These are phyloP conservation scores for Coniella vitis DNA, from an alignment of 2,329 filamentous ascomycete genomes.

Conservation along the genomic window DNA sequence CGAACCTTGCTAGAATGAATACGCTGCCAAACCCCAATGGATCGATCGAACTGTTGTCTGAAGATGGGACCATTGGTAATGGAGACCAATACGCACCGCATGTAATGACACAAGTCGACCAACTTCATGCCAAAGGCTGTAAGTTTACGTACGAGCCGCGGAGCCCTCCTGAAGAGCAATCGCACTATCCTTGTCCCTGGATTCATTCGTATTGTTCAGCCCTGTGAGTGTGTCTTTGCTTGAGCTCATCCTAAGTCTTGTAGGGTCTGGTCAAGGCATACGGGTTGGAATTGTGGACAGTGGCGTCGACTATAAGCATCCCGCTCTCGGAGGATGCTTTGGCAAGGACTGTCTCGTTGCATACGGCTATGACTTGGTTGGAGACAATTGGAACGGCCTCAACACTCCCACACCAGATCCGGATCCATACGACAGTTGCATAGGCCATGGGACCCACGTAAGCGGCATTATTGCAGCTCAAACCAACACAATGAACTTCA, in stretches of 20 bases:
- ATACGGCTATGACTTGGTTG: constrained; percentile 41
- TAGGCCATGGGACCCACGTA: constrained; percentile 39
- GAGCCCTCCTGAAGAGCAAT: neutral
- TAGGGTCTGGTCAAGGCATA: constrained; percentile 36
- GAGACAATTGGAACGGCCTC: constrained; percentile 25
- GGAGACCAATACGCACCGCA: constrained; percentile 20
- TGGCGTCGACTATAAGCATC: constrained; percentile 42
- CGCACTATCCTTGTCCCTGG: too few relatives aligned
- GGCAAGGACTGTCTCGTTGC: constrained; percentile 40
- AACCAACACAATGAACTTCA: constrained; percentile 29
- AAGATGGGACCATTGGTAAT: neutral
- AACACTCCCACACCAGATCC: constrained; percentile 27
- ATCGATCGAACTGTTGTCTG: neutral
- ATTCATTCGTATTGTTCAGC: neutral
- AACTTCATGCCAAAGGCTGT: constrained; percentile 33
- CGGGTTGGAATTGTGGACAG: constrained; percentile 36
- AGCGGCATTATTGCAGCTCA: constrained; percentile 40
- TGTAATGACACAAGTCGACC: constrained; percentile 30
- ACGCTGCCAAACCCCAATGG: neutral
- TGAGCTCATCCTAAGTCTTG: constrained; percentile 21
- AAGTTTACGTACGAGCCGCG: neutral
- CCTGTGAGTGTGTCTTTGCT: neutral
- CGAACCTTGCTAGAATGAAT: neutral
- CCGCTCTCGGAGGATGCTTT: constrained; percentile 46
- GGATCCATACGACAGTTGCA: constrained; percentile 32